Percentiles rank a stretch among this genome's conserved stretches.
These are phyloP conservation scores for Balansia obtecta DNA, from an alignment of 2,329 filamentous ascomycete species.

Conservation along the genomic window DNA sequence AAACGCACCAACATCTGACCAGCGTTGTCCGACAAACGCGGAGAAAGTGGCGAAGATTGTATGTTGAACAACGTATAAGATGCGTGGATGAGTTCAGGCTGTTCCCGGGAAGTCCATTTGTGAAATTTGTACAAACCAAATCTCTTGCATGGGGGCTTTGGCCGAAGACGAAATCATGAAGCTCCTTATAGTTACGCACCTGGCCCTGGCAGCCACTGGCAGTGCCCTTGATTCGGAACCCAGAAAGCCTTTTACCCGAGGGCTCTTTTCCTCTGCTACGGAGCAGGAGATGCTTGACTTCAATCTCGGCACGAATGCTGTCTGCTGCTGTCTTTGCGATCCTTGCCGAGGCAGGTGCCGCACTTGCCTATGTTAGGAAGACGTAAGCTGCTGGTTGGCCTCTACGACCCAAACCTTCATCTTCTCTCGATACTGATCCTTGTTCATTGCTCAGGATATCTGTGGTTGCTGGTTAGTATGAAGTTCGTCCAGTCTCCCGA, in stretches of 20 bases:
- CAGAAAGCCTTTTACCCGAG: neutral
- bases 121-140: neutral
- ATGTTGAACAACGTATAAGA: neutral
- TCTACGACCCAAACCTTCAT: too few relatives aligned
- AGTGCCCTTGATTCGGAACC: neutral
- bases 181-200: neutral
- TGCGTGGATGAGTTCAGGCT: neutral
- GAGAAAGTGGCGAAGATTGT: neutral
- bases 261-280: neutral
- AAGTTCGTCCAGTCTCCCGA: too few relatives aligned
- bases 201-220: neutral
- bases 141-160: neutral
- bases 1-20: neutral
- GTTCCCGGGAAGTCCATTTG: neutral
- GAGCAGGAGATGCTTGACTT: neutral
- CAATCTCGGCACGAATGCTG: neutral
- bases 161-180: neutral
- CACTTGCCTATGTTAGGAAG: neutral
- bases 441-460: too few relatives aligned
- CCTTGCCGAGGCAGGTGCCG: neutral
- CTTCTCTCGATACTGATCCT: too few relatives aligned
- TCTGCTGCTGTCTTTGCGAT: neutral
- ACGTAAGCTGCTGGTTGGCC: too few relatives aligned
- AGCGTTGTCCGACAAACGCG: neutral
- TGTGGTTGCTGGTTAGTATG: too few relatives aligned